Percentiles rank a stretch among this genome's conserved stretches.
Evolutionary conservation across 345 rosid species (phyloP).

Genomic region (Lenwebbia sp.): DNA sequence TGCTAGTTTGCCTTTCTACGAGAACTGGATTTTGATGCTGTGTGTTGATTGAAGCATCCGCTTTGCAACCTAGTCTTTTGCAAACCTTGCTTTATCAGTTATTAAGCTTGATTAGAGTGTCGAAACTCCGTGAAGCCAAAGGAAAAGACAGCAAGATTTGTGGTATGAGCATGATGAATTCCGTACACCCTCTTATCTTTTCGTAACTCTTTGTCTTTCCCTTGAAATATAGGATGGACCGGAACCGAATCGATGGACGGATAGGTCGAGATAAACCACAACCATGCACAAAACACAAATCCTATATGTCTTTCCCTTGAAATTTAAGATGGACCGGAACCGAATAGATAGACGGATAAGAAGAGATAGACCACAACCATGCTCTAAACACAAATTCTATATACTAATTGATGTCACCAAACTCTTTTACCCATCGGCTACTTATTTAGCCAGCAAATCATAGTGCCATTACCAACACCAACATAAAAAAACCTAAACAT

Average conservation of each 20-base stretch:
- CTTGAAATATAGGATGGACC: not conserved
- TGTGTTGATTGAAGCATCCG: too few relatives aligned
- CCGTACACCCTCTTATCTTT: not conserved
- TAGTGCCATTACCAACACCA: not conserved
- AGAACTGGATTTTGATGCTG: not conserved
- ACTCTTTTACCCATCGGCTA: not conserved
- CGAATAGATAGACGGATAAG: fast-evolving
- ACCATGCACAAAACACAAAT: too few relatives aligned
- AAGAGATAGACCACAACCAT: not conserved
- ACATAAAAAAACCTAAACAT: not conserved
- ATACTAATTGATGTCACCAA: not conserved
- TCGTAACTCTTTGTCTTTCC: too few relatives aligned
- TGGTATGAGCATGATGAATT: not conserved
- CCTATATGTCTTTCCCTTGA: not conserved
- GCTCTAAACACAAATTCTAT: not conserved
- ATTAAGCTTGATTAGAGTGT: not conserved
- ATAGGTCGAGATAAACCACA: not conserved
- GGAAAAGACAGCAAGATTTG: not conserved
- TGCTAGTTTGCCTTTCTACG: not conserved
- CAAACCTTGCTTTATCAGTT: too few relatives aligned
- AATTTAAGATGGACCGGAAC: not conserved
- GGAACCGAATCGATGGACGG: fast-evolving
- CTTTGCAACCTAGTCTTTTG: too few relatives aligned
- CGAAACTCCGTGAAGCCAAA: not conserved
- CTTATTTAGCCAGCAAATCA: not conserved